Evolutionary conservation across 2,329 filamentous ascomycete genomes (phyloP), one percentile per base, ranked within the genome.

Genomic region (Cryphonectria nitschkei): DNA sequence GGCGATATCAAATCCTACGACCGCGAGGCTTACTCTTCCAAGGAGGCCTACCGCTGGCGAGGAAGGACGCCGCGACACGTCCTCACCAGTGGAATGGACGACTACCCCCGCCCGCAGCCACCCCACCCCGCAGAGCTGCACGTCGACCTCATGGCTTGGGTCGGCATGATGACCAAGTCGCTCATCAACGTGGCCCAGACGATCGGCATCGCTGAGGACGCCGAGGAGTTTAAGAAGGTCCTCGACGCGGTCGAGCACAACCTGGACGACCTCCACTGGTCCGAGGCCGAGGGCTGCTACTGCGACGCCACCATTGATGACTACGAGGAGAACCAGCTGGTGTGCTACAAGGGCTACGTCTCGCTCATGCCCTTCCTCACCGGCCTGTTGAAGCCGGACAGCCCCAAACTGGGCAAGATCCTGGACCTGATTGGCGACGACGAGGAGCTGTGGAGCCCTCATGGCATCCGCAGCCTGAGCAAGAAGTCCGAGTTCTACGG

Each of bases 271-370:
- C 86, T 99, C 54, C 96, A 99, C 82, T 99, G 96, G 96, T 92
- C 91, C 26, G 88, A 93, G 69, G 86, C 91, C 76, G 87, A 91
- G 3, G 90, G 93, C 70, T 93, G 92, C 73, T 99, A 94, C 84
- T 99, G 96, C 79, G 96, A 99, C 79, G 94, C 94, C 1, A 98
- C 94, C 0, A 92, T 99, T 72, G 95, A 99, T 76, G 94, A 94
- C 72, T 99, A 93, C 78, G 96, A 99, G 80, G 96, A 99, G 82
- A 91, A 93, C 77, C 81, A 87, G 50, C 90, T 96, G 29, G 93
- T 98, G 58, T 99, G 96, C 83, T 96, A 98, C 84, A 97, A 97
- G 82, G 96, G 96, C 29, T 99, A 99, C 78, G 90, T 98, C 75
- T 96, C 93, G 32, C 85, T 99, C 39, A 96, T 97, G 81, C 96